A percentile compares a stretch with the other conserved stretches of the same genome.
These are phyloP conservation scores for Trichoderma oligosporum DNA, from an alignment of 2,329 filamentous ascomycete species.

Conservation along the genomic window DNA sequence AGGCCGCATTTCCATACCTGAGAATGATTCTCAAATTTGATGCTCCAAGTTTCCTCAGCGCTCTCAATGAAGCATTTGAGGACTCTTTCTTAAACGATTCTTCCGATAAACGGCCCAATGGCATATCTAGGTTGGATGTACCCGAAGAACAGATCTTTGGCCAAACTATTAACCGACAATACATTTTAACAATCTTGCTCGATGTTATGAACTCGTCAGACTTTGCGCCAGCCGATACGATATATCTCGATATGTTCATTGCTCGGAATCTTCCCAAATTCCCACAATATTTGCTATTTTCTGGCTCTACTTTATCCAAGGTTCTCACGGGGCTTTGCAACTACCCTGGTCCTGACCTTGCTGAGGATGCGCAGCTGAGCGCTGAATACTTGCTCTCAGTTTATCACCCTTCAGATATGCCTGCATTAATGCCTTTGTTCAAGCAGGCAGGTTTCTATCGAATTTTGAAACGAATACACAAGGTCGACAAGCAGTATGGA, in stretches of 20 bases:
- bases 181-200: slow-evolving; percentile 83
- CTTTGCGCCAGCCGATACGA: slow-evolving; percentile 76
- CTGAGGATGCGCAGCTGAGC: slow-evolving; percentile 94
- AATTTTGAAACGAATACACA: slow-evolving; percentile 86
- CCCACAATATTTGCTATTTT: slow-evolving; percentile 87
- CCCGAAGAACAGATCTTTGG: slow-evolving; percentile 65
- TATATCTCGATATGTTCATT: slow-evolving; percentile 98
- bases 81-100: slow-evolving; percentile 87
- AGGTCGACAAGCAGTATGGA: slow-evolving; percentile 71
- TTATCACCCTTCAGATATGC: slow-evolving; percentile 82
- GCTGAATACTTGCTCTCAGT: slow-evolving; percentile 91
- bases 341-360: slow-evolving; percentile 74
- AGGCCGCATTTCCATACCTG: slow-evolving; percentile 81
- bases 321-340: slow-evolving; percentile 79
- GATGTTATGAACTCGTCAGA: slow-evolving; percentile 80
- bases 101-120: slow-evolving; percentile 58
- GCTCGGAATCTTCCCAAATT: slow-evolving; percentile 95
- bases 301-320: slow-evolving; percentile 77
- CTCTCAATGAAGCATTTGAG: slow-evolving; percentile 95
- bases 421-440: slow-evolving; percentile 71
- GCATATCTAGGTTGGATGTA: slow-evolving; percentile 46
- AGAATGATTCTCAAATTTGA: slow-evolving; percentile 83
- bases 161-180: slow-evolving; percentile 80
- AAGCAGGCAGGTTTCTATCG: slow-evolving; percentile 80
- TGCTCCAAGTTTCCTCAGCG: slow-evolving; percentile 86